Evolutionary conservation across 106 monocot species (phyloP).

Genomic region (Allium fistulosum): DNA sequence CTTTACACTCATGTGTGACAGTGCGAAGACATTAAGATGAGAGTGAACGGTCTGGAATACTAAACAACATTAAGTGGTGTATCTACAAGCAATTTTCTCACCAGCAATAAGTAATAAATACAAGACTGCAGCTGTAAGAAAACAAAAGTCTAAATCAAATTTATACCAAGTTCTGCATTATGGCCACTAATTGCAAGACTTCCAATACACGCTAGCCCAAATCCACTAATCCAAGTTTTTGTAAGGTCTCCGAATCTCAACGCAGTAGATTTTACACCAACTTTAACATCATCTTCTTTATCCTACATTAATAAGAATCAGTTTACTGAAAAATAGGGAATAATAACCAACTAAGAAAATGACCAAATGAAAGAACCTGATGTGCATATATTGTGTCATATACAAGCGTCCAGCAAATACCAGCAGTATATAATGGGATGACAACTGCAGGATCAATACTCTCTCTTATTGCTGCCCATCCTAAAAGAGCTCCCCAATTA

Average conservation of each 20-base stretch:
- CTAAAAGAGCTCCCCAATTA: constrained; percentile 98
- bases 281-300: constrained; percentile 93
- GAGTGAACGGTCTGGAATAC: no score
- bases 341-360: neutral
- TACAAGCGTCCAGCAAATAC: constrained; percentile 95
- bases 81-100: no score
- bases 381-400: constrained; percentile 99
- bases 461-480: constrained; percentile 87
- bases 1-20: no score
- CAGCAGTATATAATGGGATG: constrained; percentile 76
- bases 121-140: no score
- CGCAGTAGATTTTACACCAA: constrained; percentile 94
- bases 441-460: constrained; percentile 62
- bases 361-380: constrained; percentile 44
- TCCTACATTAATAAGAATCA: constrained; percentile 33
- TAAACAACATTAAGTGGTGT: no score
- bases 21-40: no score
- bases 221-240: constrained; percentile 71
- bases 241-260: constrained; percentile 80
- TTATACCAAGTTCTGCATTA: constrained; percentile 86
- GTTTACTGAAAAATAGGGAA: neutral
- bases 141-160: neutral
- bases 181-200: constrained; percentile 62
- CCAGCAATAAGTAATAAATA: no score
- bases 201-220: constrained; percentile 65